Base-by-base conservation (phyloP, 345 rosid genomes). In the Gossypium rotundifolium region DNA sequence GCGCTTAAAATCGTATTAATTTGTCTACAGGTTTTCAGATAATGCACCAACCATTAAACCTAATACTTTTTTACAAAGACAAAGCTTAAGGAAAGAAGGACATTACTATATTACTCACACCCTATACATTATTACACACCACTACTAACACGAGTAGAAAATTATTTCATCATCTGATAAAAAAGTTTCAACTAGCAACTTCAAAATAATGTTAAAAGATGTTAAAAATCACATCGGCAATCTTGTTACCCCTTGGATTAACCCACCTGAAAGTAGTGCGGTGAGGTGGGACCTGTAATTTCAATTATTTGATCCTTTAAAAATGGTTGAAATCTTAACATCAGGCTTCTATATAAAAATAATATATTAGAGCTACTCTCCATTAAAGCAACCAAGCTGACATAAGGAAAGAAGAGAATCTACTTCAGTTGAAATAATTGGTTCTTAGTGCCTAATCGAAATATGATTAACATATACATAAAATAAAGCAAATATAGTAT, bases 341-440 rank as follows among this genome's bases (percentile, higher is more conserved):
- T 71, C 76, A 71, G 45, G 27, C 20, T 78, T 22, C 71, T 17
- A 40, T 38, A 59, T 17, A 53, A 66, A 68, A 13, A 33, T 38
- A 73, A 51, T 25, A 42, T 38, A 33, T 33, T 33, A 68, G 68
- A 46, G 74, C 51, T 55, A 51, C 48, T 42, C 22, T 66, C 71
- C 38, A 66, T 70, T 17, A 22, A 54, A 57, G 29, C 49, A 45
- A 11, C 49, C 9, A 65, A 2, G 16, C 59, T 54, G 59, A 54
- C 59, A 18, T 6, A 3, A 65, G 60, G 48, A 71, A 78, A 58
- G 42, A 77, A 70, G 62, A 60, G 78, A 77, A 68, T 78, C 79
- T 17, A 66, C 78, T 48, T 74, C 49, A 74, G 17, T 23, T 75
- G 59, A 71, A 70, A 52, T 65, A 38, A 65, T 74, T 51, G 71